Evolutionary conservation across 139 green algal genomes (phyloP).

Genomic region (Micromonas pusilla): DNA sequence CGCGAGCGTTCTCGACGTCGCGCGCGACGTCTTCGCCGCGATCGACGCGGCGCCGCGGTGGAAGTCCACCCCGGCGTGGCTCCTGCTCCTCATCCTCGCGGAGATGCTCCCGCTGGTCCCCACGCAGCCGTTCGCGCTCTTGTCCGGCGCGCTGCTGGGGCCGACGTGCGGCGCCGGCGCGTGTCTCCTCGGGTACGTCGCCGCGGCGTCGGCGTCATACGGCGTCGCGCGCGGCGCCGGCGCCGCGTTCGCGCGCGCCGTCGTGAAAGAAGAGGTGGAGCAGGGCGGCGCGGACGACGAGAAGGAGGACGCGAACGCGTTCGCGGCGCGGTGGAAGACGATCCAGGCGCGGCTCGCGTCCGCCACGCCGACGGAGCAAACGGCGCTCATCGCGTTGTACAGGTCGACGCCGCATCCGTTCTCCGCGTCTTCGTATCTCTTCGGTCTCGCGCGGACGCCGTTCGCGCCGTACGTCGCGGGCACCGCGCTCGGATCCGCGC

Average conservation of each 20-base stretch:
- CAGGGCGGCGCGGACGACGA: conserved; percentile 1
- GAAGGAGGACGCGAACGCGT: conserved; percentile 15
- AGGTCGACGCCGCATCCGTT: conserved; percentile 12
- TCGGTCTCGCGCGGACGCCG: background rate
- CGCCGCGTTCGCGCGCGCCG: background rate
- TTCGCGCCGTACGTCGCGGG: conserved; percentile 3
- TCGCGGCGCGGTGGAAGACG: background rate
- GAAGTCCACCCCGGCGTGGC: background rate
- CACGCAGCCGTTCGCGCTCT: conserved; percentile 13
- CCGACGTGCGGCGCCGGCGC: background rate
- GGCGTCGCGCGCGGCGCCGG: background rate
- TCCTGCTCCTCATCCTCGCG: background rate
- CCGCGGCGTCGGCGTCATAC: background rate
- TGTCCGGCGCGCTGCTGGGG: conserved; percentile 1
- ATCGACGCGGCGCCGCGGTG: background rate
- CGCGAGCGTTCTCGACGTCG: background rate
- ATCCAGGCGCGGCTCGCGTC: background rate
- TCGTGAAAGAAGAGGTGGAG: background rate
- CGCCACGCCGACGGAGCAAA: background rate
- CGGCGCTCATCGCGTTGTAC: background rate
- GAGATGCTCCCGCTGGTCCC: conserved; percentile 23
- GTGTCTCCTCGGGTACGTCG: background rate
- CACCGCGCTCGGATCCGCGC: background rate
- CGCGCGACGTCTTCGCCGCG: background rate
- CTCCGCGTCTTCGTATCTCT: conserved; percentile 5